Base-by-base conservation (phyloP, 75 land plant species). In the Isoetes taiwanensis region DNA sequence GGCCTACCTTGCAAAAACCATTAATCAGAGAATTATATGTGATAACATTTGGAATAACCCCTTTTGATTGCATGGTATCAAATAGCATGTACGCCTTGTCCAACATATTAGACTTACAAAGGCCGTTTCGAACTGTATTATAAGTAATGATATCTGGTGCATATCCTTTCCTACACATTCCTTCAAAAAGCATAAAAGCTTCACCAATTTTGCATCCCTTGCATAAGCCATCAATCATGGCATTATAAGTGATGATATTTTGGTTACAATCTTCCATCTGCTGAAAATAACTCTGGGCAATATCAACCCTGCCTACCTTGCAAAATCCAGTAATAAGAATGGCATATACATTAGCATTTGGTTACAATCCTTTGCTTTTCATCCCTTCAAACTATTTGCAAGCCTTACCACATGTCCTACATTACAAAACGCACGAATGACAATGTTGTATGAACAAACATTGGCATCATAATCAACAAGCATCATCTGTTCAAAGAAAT, bases 21-120 rank as follows among this genome's bases (percentile, higher is more conserved):
- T 84, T 79, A 32, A 82, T 82, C 11, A 85, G 56, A 12, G 79
- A 57, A 64, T 69, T 79, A 40, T 85, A 85, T 17, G 90, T 79
- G 24, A 64, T 63, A 56, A 50, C 72, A 59, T 81, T 79, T 0
- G 81, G 86, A 29, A 30, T 20, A 64, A 78, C 43, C 14, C 82
- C 86, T 60, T 75, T 73, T 34, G 52, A 62, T 0, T 41, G 46
- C 86, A 85, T 78, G 56, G 67, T 73, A 39, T 66, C 54, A 0
- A 82, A 26, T 28, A 85, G 62, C 34, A 67, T 70, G 69, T 69
- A 54, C 9, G 90, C 90, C 30, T 68, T 59, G 27, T 62, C 62
- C 48, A 73, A 41, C 33, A 73, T 78, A 26, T 70, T 68, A 40
- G 30, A 70, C 32, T 54, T 78, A 55, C 90, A 85, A 58, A 70